Evolutionary conservation across 2,329 filamentous ascomycete species (phyloP), one percentile per base, ranked within the genome.

Genomic region (Albophoma yamanashiensis): DNA sequence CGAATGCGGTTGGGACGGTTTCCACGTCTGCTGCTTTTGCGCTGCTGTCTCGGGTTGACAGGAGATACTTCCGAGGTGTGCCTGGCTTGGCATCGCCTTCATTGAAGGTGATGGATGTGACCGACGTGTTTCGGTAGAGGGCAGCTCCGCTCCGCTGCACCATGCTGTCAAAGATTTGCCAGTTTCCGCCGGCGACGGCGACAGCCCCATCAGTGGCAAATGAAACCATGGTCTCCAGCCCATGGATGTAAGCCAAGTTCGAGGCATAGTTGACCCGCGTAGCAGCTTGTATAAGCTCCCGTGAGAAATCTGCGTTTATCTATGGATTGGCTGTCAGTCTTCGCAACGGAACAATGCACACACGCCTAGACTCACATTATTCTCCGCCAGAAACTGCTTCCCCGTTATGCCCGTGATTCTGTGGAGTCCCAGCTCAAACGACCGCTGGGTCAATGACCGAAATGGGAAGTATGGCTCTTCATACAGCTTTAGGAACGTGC

Each of bases 231-330:
- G 92, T 86, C 68, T 95, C 91, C 1, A 99, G 75, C 0, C 91
- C 94, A 68, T 97, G 92, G 56, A 97, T 94, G 42, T 85, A 78
- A n/a, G 79, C 83, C 15, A 97, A 74, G 66, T 97, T 97, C 56
- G 92, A 91, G 0, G 89, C 94, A 74, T 97, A 99, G 73, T 97
- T 97, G 64, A 97, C 93, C 25, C 94, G 83, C 0, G 94, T 97
- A 60, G 87, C 89, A 1, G 93, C 91, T 74, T 97, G 93, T 34
- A 97, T 85, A 56, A 99, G 84, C 57, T 99, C 91, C 17, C 84
- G 83, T 0, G 87, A 79, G 70, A 96, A 97, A 0, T 77, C 70
- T 0, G 79, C 76, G 31, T 82, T 79, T 60, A 97, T 85, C 68
- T 85, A 43, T 7, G 6, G 4, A 43, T 7, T 4, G 5, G 15